Evolutionary conservation across 2,329 filamentous ascomycete species (phyloP).

Genomic region (Fusarium nygamai): DNA sequence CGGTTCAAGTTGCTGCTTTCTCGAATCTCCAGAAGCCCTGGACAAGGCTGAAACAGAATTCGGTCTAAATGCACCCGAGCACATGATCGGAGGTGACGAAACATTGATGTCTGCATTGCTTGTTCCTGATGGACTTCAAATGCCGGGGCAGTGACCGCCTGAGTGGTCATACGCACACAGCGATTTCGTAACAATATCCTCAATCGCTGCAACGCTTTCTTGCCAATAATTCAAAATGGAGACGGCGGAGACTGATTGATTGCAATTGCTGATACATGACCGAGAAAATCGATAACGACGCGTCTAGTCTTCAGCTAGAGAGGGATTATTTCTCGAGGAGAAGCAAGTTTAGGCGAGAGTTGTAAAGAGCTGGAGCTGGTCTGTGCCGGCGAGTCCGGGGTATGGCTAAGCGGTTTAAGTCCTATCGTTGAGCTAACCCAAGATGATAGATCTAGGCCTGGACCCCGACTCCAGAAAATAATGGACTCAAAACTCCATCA

Average conservation of each 20-base stretch:
- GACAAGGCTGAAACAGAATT: slow-evolving; percentile 4
- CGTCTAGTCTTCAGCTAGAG: background rate
- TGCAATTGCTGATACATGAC: slow-evolving; percentile 2
- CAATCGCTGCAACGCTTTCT: background rate
- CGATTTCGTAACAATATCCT: slow-evolving; percentile 23
- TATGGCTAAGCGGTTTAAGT: background rate
- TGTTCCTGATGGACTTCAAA: slow-evolving; percentile 4
- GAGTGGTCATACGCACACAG: background rate
- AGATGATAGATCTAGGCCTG: background rate
- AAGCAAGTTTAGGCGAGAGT: slow-evolving; percentile 25
- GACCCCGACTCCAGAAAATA: background rate
- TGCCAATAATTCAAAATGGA: background rate
- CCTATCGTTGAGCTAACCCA: slow-evolving; percentile 1
- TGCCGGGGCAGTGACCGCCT: slow-evolving; percentile 4
- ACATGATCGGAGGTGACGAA: slow-evolving; percentile 8
- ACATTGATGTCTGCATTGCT: background rate
- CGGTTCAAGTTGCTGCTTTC: slow-evolving; percentile 15
- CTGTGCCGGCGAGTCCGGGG: slow-evolving; percentile 21
- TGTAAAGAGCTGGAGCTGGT: slow-evolving; percentile 6
- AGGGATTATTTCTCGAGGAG: background rate
- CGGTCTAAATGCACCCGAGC: background rate
- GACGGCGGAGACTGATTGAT: background rate
- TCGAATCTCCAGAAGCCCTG: background rate
- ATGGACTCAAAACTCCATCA: slow-evolving; percentile 8
- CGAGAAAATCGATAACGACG: slow-evolving; percentile 5